A percentile compares a stretch with the other conserved stretches of the same genome.
Evolutionary conservation across 1,284 basidiomycete genomes (phyloP).

Genomic region (Phaffia rhodozyma): DNA sequence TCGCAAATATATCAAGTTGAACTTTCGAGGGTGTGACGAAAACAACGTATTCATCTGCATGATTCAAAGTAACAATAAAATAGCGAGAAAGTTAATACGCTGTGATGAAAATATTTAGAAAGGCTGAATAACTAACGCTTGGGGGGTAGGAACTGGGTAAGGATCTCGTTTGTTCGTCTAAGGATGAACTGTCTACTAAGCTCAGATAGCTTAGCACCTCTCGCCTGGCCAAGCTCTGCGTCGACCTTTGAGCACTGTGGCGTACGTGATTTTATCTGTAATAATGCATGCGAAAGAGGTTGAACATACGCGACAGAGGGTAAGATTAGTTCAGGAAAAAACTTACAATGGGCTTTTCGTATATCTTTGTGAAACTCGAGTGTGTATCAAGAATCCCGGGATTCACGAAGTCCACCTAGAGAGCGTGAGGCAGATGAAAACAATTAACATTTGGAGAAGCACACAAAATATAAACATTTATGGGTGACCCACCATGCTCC

Average conservation of each 20-base stretch:
- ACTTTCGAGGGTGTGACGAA: slow-evolving; percentile 72
- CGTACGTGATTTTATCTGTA: slow-evolving; percentile 4
- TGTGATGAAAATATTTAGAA: slow-evolving; percentile 18
- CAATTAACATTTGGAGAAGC: no score
- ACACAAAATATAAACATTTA: no score
- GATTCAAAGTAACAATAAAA: slow-evolving; percentile 1
- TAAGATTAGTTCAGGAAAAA: background rate
- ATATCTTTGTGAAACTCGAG: slow-evolving; percentile 60
- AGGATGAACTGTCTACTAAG: slow-evolving; percentile 80
- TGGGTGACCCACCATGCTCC: slow-evolving; percentile 62
- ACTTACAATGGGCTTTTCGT: slow-evolving; percentile 70
- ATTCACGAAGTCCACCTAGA: slow-evolving; percentile 80
- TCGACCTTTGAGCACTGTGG: background rate
- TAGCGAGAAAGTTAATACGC: background rate
- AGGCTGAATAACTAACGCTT: slow-evolving; percentile 50
- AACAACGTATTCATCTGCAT: slow-evolving; percentile 78
- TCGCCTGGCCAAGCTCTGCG: slow-evolving; percentile 16
- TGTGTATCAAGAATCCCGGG: slow-evolving; percentile 67
- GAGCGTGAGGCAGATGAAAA: slow-evolving; percentile 1
- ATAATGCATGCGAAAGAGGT: background rate
- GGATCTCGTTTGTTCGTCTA: slow-evolving; percentile 67
- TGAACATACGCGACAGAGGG: background rate
- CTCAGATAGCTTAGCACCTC: slow-evolving; percentile 47
- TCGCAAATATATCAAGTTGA: slow-evolving; percentile 68
- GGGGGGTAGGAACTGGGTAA: slow-evolving; percentile 76